Percentiles rank a stretch among this genome's conserved stretches.
These are phyloP conservation scores for Phylloporus rhodoxanthus DNA, from an alignment of 768 basidiomycete genomes.

Conservation along the genomic window DNA sequence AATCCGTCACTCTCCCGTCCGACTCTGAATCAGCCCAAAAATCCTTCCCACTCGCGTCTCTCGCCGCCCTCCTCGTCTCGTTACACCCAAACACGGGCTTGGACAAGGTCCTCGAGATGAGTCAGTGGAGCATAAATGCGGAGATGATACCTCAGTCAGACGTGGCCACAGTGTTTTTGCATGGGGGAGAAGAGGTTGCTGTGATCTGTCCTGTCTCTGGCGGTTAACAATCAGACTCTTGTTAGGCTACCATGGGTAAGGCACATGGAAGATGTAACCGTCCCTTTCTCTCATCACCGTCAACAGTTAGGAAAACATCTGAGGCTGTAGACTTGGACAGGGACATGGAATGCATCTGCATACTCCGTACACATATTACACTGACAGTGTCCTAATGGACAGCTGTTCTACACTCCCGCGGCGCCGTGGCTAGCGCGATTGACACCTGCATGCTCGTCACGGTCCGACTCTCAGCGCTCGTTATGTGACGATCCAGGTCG, in stretches of 20 bases:
- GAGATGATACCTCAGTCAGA: constrained; percentile 68
- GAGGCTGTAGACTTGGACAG: no score
- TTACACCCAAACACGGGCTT: constrained; percentile 50
- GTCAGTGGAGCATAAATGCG: constrained; percentile 75
- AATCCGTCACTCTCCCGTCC: constrained; percentile 44
- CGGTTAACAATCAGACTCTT: constrained; percentile 32
- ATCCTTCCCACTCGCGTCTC: constrained; percentile 46
- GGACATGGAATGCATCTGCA: no score
- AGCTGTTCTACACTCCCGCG: no score
- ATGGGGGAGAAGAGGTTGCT: constrained; percentile 72
- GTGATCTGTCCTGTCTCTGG: constrained; percentile 82
- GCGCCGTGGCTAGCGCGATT: no score
- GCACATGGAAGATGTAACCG: no score
- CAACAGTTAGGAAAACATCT: no score
- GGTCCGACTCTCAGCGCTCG: no score
- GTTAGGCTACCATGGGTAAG: background rate
- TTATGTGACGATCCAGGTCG: no score
- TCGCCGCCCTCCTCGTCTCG: constrained; percentile 46
- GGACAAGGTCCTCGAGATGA: constrained; percentile 48
- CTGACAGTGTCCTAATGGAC: no score
- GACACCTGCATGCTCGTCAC: no score
- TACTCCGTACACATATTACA: no score
- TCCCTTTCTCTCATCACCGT: no score
- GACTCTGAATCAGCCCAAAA: background rate
- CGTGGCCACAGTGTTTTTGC: constrained; percentile 35